Evolutionary conservation across 129 eudicot species (phyloP).

Genomic region (Artemisia annua): DNA sequence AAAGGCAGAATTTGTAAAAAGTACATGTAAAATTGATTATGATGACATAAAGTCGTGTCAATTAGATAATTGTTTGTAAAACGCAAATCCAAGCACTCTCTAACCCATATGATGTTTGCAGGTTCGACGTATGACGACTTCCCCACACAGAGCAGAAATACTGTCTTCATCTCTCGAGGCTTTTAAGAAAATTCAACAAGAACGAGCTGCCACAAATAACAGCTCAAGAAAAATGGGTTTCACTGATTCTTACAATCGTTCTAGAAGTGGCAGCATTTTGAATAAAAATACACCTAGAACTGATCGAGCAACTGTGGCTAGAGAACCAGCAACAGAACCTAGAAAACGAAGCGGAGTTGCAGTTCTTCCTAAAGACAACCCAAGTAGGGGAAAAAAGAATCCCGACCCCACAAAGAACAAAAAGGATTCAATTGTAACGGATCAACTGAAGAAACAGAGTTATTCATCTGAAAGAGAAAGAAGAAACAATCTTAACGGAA

Average conservation of each 20-base stretch:
- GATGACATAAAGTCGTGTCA: no score
- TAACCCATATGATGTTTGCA: conserved; percentile 22
- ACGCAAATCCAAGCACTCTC: no score
- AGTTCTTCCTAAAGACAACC: conserved; percentile 41
- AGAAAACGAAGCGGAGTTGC: conserved; percentile 48
- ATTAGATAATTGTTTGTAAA: no score
- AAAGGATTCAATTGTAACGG: conserved; percentile 27
- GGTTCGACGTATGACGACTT: conserved; percentile 99
- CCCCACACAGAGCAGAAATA: conserved; percentile 95
- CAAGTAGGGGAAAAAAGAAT: conserved; percentile 54
- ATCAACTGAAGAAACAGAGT: conserved; percentile 44
- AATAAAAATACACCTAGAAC: conserved; percentile 34
- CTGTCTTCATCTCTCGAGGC: conserved; percentile 95
- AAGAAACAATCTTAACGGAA: conserved; percentile 46
- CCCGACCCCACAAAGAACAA: conserved; percentile 56
- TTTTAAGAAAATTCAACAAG: conserved; percentile 86
- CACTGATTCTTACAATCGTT: conserved; percentile 32
- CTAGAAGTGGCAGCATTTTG: conserved; percentile 23
- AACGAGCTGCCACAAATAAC: conserved; percentile 51
- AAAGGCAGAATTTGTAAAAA: no score
- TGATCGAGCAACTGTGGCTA: conserved; percentile 24
- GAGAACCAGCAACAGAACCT: conserved; percentile 43
- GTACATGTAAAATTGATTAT: no score
- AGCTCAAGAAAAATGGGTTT: conserved; percentile 34
- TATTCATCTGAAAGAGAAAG: conserved; percentile 53